These are phyloP conservation scores for Jaminaea rosea DNA, from an alignment of 1,284 basidiomycete genomes.

Conservation along the genomic window DNA sequence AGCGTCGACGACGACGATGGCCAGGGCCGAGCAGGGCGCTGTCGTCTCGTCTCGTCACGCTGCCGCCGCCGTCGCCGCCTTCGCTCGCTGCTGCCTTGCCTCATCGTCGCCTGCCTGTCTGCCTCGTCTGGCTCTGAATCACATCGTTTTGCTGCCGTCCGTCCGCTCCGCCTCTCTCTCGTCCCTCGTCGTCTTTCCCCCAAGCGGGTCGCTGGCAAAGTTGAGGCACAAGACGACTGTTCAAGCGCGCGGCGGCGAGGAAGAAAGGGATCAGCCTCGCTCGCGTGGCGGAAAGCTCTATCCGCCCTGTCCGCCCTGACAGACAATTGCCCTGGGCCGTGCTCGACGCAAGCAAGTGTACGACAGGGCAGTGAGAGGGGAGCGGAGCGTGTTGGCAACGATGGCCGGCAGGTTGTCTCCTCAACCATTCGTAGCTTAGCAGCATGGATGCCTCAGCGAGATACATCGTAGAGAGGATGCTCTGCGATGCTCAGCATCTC, in stretches of 20 bases:
- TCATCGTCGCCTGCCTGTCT: background rate
- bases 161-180: conserved; percentile 54
- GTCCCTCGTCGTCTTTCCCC: background rate
- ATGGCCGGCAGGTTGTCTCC: background rate
- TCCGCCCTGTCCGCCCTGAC: too few species aligned
- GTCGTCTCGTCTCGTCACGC: too few species aligned
- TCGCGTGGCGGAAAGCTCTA: too few species aligned
- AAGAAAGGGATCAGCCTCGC: background rate
- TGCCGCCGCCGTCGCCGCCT: background rate
- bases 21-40: too few species aligned
- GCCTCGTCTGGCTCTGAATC: background rate
- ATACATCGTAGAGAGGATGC: background rate
- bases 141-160: background rate
- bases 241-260: background rate
- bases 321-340: background rate
- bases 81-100: background rate
- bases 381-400: background rate
- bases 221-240: background rate
- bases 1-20: too few species aligned
- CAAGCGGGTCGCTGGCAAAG: background rate
- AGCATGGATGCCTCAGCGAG: background rate
- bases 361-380: background rate
- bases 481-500: background rate
- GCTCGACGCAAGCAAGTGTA: background rate
- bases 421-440: background rate